Percentiles rank a stretch among this genome's conserved stretches.
Conservation (phyloP, 345 rosid genomes). For the Angophora floribunda region DNA sequence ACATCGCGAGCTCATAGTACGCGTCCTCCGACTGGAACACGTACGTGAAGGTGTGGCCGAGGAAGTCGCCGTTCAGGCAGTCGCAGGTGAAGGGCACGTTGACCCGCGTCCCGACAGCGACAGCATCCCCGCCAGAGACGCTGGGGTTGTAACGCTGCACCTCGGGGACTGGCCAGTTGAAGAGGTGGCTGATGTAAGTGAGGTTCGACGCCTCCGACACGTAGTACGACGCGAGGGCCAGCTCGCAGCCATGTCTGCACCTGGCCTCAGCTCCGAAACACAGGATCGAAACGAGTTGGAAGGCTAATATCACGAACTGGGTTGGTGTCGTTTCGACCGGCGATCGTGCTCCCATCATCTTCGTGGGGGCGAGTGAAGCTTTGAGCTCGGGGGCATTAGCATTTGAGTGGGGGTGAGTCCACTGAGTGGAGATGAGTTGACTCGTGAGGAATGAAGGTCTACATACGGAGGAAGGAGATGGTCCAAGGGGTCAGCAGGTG, state of each 20-base stretch:
- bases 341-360: background rate
- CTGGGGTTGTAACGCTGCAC: constrained; percentile 23
- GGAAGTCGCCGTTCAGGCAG: constrained; percentile 36
- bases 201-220: constrained; percentile 24
- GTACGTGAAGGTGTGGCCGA: constrained; percentile 39
- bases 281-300: background rate
- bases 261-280: constrained; percentile 8
- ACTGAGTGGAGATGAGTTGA: background rate
- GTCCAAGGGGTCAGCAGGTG: background rate
- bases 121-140: constrained; percentile 3
- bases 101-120: constrained; percentile 6
- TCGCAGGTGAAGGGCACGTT: constrained; percentile 32
- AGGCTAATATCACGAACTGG: background rate
- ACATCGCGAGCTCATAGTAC: constrained; percentile 7
- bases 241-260: constrained; percentile 26
- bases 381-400: background rate
- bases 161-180: constrained; percentile 1
- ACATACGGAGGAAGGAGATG: background rate
- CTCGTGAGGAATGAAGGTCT: background rate
- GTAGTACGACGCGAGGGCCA: constrained; percentile 35
- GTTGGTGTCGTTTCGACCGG: background rate
- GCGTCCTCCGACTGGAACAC: constrained; percentile 13
- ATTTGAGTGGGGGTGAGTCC: background rate
- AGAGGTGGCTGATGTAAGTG: constrained; percentile 25
- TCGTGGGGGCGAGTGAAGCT: background rate